Base-by-base conservation (phyloP, 371 early-diverging fungal genomes). In the Amoeboaphelidium protococcarum region DNA sequence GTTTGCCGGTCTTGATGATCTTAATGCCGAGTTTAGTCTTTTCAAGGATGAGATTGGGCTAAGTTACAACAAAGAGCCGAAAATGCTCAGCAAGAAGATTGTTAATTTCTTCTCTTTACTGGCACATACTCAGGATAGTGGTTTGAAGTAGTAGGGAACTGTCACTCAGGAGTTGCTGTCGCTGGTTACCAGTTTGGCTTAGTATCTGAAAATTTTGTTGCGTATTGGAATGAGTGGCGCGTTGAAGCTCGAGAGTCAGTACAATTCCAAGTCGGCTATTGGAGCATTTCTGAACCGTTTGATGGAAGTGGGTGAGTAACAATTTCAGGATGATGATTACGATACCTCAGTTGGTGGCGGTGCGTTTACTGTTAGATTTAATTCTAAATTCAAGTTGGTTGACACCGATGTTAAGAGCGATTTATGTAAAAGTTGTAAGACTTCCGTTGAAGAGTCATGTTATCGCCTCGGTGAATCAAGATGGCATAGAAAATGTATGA, bases 171-270 rank as follows among this genome's bases (percentile, higher is more conserved):
- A 88, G 52, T 61, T 92, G 48, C 65, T 92, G 23, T 72, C 81
- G 4, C 62, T 88, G 16, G 90, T 92, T 2, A 87, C 92, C 42
- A 76, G 78, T 16, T 64, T 95, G 3, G 96, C 94, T 2, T 92
- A 87, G 47, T 78, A 76, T 47, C 66, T 92, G 20, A 95, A 92
- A 58, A 72, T 78, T 19, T 55, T 90, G 46, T 89, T 91, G 49
- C 73, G 89, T 2, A 71, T 81, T 13, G 86, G 87, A 4, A 60
- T 95, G 31, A 80, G 74, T 19, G 84, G 89, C 3, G 81, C 89
- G 0, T 59, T 95, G 25, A 69, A 71, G 52, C 64, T 89, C 55
- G 86, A 44, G 44, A 23, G 44, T 6, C 6, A 16, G 16, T 44
- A 44, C 44, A 44, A n/a, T 31, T 23, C 23, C 23, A 44, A 44